Conservation (phyloP, 1,284 basidiomycete genomes). For the Sporisorium exsertum region DNA sequence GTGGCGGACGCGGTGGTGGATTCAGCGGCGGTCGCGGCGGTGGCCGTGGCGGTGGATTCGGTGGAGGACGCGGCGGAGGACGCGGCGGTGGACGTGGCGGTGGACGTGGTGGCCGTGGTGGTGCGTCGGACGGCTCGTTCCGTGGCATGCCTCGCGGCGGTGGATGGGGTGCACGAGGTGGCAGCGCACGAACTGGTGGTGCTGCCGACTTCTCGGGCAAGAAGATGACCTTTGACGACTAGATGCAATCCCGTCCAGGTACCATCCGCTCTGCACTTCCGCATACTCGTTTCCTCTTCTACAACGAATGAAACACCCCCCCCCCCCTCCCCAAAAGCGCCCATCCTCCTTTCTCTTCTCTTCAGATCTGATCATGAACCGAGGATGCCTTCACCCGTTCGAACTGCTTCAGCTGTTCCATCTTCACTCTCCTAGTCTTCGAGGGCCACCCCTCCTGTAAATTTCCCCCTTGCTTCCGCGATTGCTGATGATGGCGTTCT, state of each 20-base stretch:
- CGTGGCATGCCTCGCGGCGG: slow-evolving; percentile 69
- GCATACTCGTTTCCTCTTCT: not conserved
- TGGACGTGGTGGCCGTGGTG: slow-evolving; percentile 74
- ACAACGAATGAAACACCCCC: not conserved
- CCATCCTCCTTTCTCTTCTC: slow-evolving; percentile 9
- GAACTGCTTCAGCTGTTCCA: slow-evolving; percentile 9
- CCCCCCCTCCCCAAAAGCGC: slow-evolving; percentile 52
- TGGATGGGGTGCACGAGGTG: slow-evolving; percentile 66
- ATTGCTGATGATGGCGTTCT: not conserved
- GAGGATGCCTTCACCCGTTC: not conserved
- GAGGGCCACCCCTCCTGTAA: slow-evolving; percentile 19
- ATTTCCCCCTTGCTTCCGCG: not conserved
- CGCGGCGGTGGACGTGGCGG: slow-evolving; percentile 74
- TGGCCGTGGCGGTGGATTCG: slow-evolving; percentile 59
- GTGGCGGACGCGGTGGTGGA: slow-evolving; percentile 72
- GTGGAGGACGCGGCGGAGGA: slow-evolving; percentile 45
- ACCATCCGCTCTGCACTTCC: not conserved
- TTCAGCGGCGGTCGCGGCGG: slow-evolving; percentile 72
- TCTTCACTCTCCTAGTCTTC: not conserved
- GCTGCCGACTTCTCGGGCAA: slow-evolving; percentile 80
- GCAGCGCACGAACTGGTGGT: slow-evolving; percentile 77
- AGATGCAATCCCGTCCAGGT: slow-evolving; percentile 9
- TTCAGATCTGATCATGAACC: not conserved
- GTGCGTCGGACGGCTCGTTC: slow-evolving; percentile 72
- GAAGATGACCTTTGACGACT: slow-evolving; percentile 81